A percentile compares a stretch with the other conserved stretches of the same genome.
Evolutionary conservation across 129 eudicot species (phyloP).

Genomic region (Centaurea solstitialis): DNA sequence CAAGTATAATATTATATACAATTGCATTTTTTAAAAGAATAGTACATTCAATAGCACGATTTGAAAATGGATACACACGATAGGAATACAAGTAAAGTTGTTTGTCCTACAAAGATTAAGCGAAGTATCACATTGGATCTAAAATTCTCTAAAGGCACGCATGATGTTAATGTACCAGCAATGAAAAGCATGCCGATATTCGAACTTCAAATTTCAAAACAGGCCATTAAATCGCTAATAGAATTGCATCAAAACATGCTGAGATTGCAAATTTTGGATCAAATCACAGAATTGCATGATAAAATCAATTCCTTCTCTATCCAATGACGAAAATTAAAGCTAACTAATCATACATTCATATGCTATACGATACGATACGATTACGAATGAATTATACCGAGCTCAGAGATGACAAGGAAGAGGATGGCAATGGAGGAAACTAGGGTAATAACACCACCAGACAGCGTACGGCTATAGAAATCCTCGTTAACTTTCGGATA

Average conservation of each 20-base stretch:
- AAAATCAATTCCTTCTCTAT: background rate
- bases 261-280: constrained; percentile 1
- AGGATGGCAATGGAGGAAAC: constrained; percentile 62
- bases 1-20: no score
- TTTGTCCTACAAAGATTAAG: background rate
- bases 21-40: no score
- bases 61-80: no score
- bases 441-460: constrained; percentile 79
- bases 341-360: background rate
- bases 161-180: background rate
- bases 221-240: background rate
- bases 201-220: background rate
- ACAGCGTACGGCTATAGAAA: constrained; percentile 79
- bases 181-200: background rate
- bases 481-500: constrained; percentile 88
- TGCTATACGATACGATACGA: background rate
- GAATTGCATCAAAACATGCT: no score
- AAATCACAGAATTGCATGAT: background rate
- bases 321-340: background rate
- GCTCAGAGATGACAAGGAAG: constrained; percentile 70
- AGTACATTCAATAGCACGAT: no score
- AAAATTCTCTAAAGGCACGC: background rate
- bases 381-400: constrained; percentile 38
- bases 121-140: background rate
- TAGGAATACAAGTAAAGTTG: no score